These are phyloP conservation scores for Pleurostoma richardsiae DNA, from an alignment of 2,329 filamentous ascomycete genomes.

Conservation along the genomic window DNA sequence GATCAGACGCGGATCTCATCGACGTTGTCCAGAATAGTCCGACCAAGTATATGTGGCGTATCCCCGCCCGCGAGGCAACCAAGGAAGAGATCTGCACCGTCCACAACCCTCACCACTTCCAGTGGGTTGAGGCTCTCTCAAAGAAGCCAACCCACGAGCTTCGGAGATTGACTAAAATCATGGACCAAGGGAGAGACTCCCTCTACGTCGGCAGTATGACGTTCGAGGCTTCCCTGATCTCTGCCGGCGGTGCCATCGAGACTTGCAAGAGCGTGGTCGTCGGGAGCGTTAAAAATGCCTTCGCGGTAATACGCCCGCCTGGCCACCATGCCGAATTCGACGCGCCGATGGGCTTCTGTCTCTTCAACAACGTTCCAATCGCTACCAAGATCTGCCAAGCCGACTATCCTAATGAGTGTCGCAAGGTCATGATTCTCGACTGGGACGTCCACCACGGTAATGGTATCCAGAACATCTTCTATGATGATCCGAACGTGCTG, in stretches of 20 bases:
- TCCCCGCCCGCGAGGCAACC: conserved; percentile 72
- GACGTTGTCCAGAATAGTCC: conserved; percentile 47
- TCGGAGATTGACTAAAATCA: conserved; percentile 55
- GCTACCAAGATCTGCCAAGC: conserved; percentile 83
- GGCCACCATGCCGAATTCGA: conserved; percentile 92
- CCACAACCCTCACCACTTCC: conserved; percentile 71
- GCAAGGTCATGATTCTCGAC: conserved; percentile 88
- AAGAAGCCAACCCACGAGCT: conserved; percentile 58
- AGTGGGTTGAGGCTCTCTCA: conserved; percentile 64
- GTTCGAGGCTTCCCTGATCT: conserved; percentile 74
- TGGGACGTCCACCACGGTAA: conserved; percentile 86
- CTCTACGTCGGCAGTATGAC: conserved; percentile 82
- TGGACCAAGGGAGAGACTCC: conserved; percentile 65
- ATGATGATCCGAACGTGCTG: conserved; percentile 87
- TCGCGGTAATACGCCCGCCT: conserved; percentile 90
- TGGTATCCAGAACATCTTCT: conserved; percentile 94
- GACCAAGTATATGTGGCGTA: conserved; percentile 66
- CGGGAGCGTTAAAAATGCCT: conserved; percentile 84
- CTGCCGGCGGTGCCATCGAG: conserved; percentile 90
- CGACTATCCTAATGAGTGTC: conserved; percentile 73
- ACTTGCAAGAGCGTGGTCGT: conserved; percentile 87
- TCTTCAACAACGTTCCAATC: conserved; percentile 97
- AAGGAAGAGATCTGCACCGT: conserved; percentile 75
- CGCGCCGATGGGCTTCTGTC: conserved; percentile 86
- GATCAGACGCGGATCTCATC: conserved; percentile 48